Percentiles rank a stretch among this genome's conserved stretches.
Conservation (phyloP, 208 protist species). For the Acanthamoeba triangularis region DNA sequence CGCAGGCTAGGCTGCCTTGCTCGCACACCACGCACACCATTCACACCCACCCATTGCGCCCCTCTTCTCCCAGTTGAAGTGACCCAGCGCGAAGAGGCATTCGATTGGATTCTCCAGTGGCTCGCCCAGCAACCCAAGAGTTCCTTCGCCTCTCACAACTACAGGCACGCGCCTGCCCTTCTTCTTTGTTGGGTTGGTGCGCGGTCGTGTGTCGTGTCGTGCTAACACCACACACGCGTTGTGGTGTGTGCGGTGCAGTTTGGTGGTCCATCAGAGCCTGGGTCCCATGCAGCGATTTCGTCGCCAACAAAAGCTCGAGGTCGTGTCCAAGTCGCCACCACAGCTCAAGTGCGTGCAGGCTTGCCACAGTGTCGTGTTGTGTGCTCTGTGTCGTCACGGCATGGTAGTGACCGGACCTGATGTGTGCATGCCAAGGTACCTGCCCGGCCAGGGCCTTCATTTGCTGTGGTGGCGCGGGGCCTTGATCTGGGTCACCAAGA, state of each 20-base stretch:
- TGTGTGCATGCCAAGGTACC: background rate
- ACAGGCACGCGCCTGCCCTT: conserved; percentile 1
- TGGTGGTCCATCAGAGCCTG: conserved; percentile 70
- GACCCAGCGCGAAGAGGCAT: conserved; percentile 63
- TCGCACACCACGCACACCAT: background rate
- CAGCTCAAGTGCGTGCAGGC: conserved; percentile 1
- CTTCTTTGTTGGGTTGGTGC: no score
- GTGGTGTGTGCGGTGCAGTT: conserved; percentile 2
- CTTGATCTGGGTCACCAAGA: conserved; percentile 19
- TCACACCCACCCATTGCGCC: background rate
- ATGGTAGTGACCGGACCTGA: background rate
- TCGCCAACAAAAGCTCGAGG: background rate
- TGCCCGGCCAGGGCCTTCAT: conserved; percentile 54
- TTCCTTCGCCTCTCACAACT: conserved; percentile 33
- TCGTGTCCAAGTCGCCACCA: conserved; percentile 27
- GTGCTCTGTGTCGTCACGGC: background rate
- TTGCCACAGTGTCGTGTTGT: background rate
- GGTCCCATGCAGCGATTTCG: conserved; percentile 69
- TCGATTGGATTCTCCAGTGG: conserved; percentile 62
- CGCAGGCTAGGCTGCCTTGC: background rate
- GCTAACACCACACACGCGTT: background rate
- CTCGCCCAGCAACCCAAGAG: conserved; percentile 50
- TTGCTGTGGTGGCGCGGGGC: background rate
- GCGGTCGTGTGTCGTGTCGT: no score
- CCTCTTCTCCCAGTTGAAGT: conserved; percentile 29